Evolutionary conservation across 108 stramenopile species (phyloP).

Genomic region (Craspedostauros australis): DNA sequence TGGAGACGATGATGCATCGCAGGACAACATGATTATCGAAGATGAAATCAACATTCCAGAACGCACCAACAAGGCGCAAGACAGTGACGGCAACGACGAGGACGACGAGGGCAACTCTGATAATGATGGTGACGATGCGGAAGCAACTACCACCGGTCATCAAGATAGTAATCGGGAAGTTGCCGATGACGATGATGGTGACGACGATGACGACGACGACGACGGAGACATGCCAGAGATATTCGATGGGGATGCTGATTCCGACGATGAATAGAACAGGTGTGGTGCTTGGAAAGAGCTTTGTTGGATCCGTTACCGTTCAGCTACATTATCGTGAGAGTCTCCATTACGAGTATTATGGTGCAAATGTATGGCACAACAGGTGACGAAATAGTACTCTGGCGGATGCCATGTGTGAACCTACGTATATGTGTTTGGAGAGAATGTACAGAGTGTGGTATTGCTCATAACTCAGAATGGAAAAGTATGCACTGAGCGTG

Average conservation of each 20-base stretch:
- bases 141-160: not conserved
- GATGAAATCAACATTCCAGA: too few relatives aligned
- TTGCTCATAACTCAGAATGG: too few relatives aligned
- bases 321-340: too few relatives aligned
- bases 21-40: too few relatives aligned
- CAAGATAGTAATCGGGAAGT: slow-evolving; percentile 4
- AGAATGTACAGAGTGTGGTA: too few relatives aligned
- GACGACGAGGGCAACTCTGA: not conserved
- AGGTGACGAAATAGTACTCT: not conserved
- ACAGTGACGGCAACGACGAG: not conserved
- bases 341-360: not conserved
- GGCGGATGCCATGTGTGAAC: too few relatives aligned
- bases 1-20: too few relatives aligned
- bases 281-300: too few relatives aligned
- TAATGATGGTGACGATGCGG: not conserved
- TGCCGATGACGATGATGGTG: not conserved
- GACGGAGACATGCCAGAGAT: slow-evolving; percentile 38
- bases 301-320: too few relatives aligned
- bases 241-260: slow-evolving; percentile 35
- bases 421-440: too few relatives aligned
- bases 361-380: not conserved
- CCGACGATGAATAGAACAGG: slow-evolving; percentile 29
- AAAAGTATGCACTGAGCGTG: too few relatives aligned
- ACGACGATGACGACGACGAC: slow-evolving; percentile 3
- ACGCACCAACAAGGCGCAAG: too few relatives aligned